A percentile compares a stretch with the other conserved stretches of the same genome.
Evolutionary conservation across 2,329 filamentous ascomycete species (phyloP).

Genomic region (Cercospora beticola): DNA sequence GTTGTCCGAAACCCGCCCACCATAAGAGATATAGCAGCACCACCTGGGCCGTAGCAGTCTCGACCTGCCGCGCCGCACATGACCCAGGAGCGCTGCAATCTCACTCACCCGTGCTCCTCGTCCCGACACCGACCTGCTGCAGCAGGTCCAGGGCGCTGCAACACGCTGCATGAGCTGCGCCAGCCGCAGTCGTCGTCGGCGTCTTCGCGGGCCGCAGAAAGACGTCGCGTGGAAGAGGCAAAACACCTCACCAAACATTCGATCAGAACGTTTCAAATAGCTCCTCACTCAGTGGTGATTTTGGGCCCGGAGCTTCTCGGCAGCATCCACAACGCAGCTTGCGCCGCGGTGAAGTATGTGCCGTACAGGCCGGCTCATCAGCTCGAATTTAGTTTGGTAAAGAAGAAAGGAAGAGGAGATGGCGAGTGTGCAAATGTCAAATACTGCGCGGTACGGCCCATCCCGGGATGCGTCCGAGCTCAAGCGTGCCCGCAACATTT

Average conservation of each 20-base stretch:
- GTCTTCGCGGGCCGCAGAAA: not conserved
- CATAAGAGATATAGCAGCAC: not conserved
- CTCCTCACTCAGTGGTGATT: constrained; percentile 48
- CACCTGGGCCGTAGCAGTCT: not conserved
- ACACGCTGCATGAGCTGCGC: not conserved
- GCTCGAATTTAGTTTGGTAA: constrained; percentile 75
- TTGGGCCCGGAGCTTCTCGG: constrained; percentile 49
- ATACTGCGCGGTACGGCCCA: not conserved
- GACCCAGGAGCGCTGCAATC: not conserved
- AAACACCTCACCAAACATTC: constrained; percentile 40
- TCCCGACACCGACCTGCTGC: not conserved
- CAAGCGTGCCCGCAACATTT: not conserved
- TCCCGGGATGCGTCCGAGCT: not conserved
- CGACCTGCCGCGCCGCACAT: not conserved
- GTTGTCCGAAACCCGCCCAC: not conserved
- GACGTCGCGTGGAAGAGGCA: not conserved
- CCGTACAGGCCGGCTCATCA: constrained; percentile 67
- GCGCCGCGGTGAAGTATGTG: constrained; percentile 40
- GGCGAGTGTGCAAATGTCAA: constrained; percentile 3
- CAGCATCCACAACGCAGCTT: constrained; percentile 47
- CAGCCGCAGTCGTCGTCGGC: not conserved
- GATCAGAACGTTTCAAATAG: constrained; percentile 48
- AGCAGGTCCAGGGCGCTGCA: not conserved
- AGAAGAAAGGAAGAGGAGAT: constrained; percentile 44
- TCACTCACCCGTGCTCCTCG: not conserved